Evolutionary conservation across 768 basidiomycete species (phyloP).

Genomic region (Baorangia bicolor): DNA sequence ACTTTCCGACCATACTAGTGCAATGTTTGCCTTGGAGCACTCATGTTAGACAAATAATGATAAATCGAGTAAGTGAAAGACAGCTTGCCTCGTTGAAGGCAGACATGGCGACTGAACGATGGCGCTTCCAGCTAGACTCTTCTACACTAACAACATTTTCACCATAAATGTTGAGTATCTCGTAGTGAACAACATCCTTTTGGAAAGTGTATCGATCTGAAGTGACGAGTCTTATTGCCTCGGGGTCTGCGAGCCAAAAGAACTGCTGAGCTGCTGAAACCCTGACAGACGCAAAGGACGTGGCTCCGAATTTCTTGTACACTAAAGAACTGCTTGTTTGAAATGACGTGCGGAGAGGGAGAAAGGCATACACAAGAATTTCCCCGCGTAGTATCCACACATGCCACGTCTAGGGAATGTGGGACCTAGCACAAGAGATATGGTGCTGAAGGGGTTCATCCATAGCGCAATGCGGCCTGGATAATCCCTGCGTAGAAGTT

Average conservation of each 20-base stretch:
- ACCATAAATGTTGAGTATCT: slow-evolving; percentile 46
- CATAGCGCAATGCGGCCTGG: slow-evolving; percentile 24
- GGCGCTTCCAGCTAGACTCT: slow-evolving; percentile 47
- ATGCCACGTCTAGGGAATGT: slow-evolving; percentile 37
- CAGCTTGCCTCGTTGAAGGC: slow-evolving; percentile 48
- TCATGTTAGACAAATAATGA: neutral
- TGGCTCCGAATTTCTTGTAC: slow-evolving; percentile 41
- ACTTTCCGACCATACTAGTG: slow-evolving; percentile 49
- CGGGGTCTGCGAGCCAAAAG: slow-evolving; percentile 45
- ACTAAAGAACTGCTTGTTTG: slow-evolving; percentile 21
- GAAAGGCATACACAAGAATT: slow-evolving; percentile 36
- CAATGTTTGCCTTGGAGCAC: slow-evolving; percentile 39
- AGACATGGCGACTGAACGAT: slow-evolving; percentile 43
- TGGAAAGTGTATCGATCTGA: slow-evolving; percentile 36
- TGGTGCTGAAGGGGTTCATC: slow-evolving; percentile 34
- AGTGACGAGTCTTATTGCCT: slow-evolving; percentile 39
- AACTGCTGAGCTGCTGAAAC: slow-evolving; percentile 31
- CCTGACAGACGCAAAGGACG: slow-evolving; percentile 36
- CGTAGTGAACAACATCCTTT: slow-evolving; percentile 42
- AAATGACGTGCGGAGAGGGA: no score
- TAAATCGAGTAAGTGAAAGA: neutral
- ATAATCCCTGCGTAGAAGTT: slow-evolving; percentile 8
- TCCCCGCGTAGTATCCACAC: slow-evolving; percentile 34
- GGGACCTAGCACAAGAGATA: slow-evolving; percentile 27
- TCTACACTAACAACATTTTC: slow-evolving; percentile 43